A percentile compares a stretch with the other conserved stretches of the same genome.
Conservation (phyloP, 202 grass and related monocot species). For the Bolboschoenoplectus hybrid region DNA sequence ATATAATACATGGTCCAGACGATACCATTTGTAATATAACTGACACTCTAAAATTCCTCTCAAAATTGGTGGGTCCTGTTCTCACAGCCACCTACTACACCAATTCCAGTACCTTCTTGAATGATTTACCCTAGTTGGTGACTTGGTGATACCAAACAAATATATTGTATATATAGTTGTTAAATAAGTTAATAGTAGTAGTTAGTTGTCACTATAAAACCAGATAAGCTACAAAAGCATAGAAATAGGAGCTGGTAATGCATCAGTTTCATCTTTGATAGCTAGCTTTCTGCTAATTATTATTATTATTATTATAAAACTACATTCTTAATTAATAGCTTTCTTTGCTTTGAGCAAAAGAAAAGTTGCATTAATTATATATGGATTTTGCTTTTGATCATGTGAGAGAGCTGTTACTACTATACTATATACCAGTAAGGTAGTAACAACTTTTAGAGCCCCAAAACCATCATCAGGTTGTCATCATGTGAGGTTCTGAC, state of each 20-base stretch:
- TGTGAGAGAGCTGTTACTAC: constrained; percentile 32
- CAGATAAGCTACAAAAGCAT: background rate
- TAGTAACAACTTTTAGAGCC: background rate
- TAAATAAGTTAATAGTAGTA: background rate
- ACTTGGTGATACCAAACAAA: background rate
- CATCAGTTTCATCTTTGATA: constrained; percentile 16
- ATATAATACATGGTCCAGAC: too few species aligned
- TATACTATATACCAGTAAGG: background rate
- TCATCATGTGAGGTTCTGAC: constrained; percentile 44
- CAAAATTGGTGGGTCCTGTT: background rate
- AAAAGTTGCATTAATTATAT: constrained; percentile 27
- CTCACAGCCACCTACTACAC: background rate
- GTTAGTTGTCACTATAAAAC: constrained; percentile 18
- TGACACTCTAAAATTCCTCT: background rate
- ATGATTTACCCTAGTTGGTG: background rate
- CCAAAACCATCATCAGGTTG: background rate
- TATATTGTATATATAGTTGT: background rate
- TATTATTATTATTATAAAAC: constrained; percentile 6
- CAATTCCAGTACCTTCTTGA: background rate
- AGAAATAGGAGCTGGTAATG: background rate
- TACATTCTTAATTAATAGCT: constrained; percentile 18
- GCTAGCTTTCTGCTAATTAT: constrained; percentile 34
- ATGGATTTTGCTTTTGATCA: constrained; percentile 18
- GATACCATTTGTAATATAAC: background rate
- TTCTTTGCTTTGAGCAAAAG: background rate